These are phyloP conservation scores for Collybia sp. DNA, from an alignment of 768 basidiomycete species.

Conservation along the genomic window DNA sequence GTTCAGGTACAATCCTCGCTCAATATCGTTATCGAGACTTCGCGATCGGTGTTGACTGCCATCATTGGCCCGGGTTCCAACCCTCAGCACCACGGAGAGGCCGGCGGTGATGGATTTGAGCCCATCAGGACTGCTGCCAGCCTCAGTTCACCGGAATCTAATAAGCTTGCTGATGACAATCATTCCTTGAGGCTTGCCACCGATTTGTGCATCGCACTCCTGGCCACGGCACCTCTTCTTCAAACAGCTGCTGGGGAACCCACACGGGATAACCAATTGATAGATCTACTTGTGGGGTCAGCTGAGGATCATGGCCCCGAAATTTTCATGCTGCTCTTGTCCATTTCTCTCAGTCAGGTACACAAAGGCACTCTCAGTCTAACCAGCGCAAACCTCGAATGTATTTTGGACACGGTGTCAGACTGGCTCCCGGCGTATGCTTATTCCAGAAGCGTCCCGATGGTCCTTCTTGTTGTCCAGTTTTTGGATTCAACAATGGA, in stretches of 20 bases:
- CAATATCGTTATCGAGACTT: slow-evolving; percentile 13
- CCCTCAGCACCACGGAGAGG: slow-evolving; percentile 22
- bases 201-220: slow-evolving; percentile 53
- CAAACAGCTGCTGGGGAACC: slow-evolving; percentile 54
- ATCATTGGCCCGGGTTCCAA: slow-evolving; percentile 23
- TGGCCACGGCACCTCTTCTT: slow-evolving; percentile 59
- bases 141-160: slow-evolving; percentile 21
- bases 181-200: slow-evolving; percentile 29
- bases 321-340: slow-evolving; percentile 55
- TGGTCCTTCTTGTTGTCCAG: slow-evolving; percentile 51
- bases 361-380: slow-evolving; percentile 52
- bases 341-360: slow-evolving; percentile 51
- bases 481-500: slow-evolving; percentile 62
- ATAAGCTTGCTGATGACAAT: slow-evolving; percentile 19
- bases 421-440: slow-evolving; percentile 49
- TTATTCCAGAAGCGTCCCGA: slow-evolving; percentile 45
- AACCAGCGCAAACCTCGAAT: slow-evolving; percentile 41
- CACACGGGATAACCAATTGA: slow-evolving; percentile 58
- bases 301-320: slow-evolving; percentile 32
- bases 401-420: slow-evolving; percentile 49
- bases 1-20: slow-evolving; percentile 41
- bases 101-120: slow-evolving; percentile 56
- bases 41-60: slow-evolving; percentile 39
- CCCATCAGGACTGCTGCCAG: slow-evolving; percentile 39
- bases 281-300: slow-evolving; percentile 45